Conservation (phyloP, 345 rosid species). For the Corchorus capsularis region DNA sequence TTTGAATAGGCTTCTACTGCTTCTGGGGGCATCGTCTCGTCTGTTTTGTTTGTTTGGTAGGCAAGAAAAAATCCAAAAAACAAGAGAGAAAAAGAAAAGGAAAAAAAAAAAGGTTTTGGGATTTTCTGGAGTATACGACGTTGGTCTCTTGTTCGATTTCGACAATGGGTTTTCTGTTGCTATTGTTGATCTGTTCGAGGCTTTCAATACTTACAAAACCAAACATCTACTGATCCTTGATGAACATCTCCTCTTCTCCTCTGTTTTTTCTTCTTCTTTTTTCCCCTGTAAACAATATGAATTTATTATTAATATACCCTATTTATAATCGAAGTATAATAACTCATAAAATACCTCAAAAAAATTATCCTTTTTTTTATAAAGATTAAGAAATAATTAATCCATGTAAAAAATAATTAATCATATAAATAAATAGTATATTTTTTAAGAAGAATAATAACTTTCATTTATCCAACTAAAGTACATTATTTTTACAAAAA, state of each 20-base stretch:
- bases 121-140: slow-evolving; percentile 18
- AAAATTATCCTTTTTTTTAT: too few species aligned
- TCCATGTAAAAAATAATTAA: too few species aligned
- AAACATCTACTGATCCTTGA: not conserved
- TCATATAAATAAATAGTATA: too few species aligned
- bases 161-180: slow-evolving; percentile 26
- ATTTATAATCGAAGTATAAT: too few species aligned
- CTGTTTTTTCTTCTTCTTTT: too few species aligned
- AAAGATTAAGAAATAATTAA: too few species aligned
- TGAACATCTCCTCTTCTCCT: not conserved
- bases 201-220: not conserved
- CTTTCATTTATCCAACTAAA: too few species aligned
- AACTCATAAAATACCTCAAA: too few species aligned
- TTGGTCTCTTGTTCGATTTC: slow-evolving; percentile 29
- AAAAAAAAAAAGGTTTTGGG: not conserved
- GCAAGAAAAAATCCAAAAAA: slow-evolving; percentile 13
- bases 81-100: not conserved
- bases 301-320: too few species aligned
- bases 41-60: slow-evolving; percentile 21
- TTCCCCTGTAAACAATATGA: too few species aligned
- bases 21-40: not conserved
- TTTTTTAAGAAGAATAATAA: too few species aligned
- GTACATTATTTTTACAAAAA: too few species aligned
- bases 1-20: not conserved
- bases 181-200: slow-evolving; percentile 36